Evolutionary conservation across 306 rosid genomes (phyloP), one percentile per base, ranked within the genome.

Genomic region (Fragaria nilgerrensis): DNA sequence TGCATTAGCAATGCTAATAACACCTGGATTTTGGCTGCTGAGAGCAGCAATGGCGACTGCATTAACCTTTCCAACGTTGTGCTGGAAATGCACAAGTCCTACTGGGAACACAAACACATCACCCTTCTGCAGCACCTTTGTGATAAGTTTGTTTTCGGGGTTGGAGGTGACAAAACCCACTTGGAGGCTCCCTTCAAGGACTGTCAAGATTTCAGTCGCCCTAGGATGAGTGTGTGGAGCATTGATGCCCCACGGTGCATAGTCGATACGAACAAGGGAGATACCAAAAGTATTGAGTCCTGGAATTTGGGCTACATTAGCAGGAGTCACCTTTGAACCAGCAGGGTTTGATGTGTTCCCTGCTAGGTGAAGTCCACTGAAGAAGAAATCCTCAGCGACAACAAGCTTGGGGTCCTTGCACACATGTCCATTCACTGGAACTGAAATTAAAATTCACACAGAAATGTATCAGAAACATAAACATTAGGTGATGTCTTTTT

Each of bases 131-230:
- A 79, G 71, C 1, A 72, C 16, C 71, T 79, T 82, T 2, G 75
- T 36, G 9, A 85, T 13, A 13, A 66, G 86, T 2, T 45, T 68
- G 76, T 79, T 82, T 36, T 79, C 78, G 0, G 86, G 80, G 59
- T 70, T 82, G 3, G 88, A 79, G 2, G 88, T 82, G 56, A 82
- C 67, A 14, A 85, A 85, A 19, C 89, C 89, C 0, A 80, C 84
- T 43, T 82, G 75, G 14, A 82, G 86, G 3, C 49, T 74, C 23
- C 86, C 88, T 63, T 80, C 80, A 1, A 85, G 62, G 9, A 85
- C 76, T 0, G 84, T 80, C 53, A 79, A 43, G 49, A 82, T 74
- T 68, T 85, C 84, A 0, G 84, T 41, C 4, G 34, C 34, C 2
- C 34, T 32, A 32, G 34, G 34, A 32, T 32, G 34, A 32, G 34